Evolutionary conservation across 2,329 filamentous ascomycete species (phyloP).

Genomic region (Arthrobotrys entomopaga): DNA sequence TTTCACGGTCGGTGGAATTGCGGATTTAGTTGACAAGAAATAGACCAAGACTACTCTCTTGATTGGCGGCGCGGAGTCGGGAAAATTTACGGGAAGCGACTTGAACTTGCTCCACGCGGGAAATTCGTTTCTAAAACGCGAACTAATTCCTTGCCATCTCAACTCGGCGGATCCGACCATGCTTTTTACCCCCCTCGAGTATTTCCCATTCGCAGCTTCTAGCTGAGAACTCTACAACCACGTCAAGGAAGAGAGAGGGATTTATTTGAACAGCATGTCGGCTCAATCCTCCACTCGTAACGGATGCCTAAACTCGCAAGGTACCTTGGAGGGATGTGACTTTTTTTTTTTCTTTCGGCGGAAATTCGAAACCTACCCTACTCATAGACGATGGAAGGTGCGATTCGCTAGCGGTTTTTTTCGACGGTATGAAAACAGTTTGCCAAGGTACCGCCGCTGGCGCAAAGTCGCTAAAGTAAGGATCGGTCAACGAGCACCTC

Average conservation of each 20-base stretch:
- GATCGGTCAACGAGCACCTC: constrained; percentile 33
- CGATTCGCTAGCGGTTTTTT: constrained; percentile 39
- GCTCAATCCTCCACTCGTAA: constrained; percentile 36
- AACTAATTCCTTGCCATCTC: constrained; percentile 44
- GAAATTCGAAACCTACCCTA: constrained; percentile 1
- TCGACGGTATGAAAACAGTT: constrained; percentile 30
- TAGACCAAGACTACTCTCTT: constrained; percentile 2
- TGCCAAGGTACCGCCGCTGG: constrained; percentile 53
- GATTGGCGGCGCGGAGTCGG: constrained; percentile 55
- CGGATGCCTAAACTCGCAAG: constrained; percentile 47
- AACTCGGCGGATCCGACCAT: constrained; percentile 40
- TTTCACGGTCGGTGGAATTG: constrained; percentile 40
- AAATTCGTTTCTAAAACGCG: constrained; percentile 55
- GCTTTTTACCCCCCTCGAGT: not conserved
- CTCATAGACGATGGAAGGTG: constrained; percentile 52
- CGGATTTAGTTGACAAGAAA: constrained; percentile 38
- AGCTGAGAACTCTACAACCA: too few species aligned
- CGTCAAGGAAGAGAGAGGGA: constrained; percentile 29
- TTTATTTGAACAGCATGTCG: constrained; percentile 22
- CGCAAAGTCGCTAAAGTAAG: constrained; percentile 55
- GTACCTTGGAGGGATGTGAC: too few species aligned
- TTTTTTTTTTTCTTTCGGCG: constrained; percentile 22
- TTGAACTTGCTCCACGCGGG: constrained; percentile 50
- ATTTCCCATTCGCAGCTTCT: too few species aligned
- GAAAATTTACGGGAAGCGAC: constrained; percentile 51